Percentiles rank a stretch among this genome's conserved stretches.
Conservation (phyloP, 768 basidiomycete genomes). For the Collybia mongolica region DNA sequence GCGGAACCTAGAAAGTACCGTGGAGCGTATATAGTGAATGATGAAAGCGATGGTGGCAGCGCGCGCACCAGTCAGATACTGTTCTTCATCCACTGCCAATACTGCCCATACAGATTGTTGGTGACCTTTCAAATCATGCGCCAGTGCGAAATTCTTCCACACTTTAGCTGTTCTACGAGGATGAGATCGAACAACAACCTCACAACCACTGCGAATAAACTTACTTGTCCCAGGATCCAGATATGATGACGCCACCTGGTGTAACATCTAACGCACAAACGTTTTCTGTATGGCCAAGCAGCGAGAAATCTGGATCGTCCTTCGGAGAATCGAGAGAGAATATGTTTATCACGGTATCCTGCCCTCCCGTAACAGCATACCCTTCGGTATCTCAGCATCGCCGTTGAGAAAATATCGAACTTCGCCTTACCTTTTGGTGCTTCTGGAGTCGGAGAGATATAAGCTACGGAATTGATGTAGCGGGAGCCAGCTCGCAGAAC, state of each 20-base stretch:
- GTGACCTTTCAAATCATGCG: constrained; percentile 80
- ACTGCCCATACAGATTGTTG: constrained; percentile 95
- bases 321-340: constrained; percentile 59
- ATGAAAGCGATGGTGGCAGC: not conserved
- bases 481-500: constrained; percentile 65
- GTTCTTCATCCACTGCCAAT: constrained; percentile 70
- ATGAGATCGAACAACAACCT: not conserved
- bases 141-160: constrained; percentile 77
- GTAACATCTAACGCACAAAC: constrained; percentile 82
- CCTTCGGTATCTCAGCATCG: constrained; percentile 46
- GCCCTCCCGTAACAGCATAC: constrained; percentile 83
- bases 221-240: constrained; percentile 97
- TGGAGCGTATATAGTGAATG: constrained; percentile 1
- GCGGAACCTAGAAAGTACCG: constrained; percentile 68
- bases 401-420: constrained; percentile 12
- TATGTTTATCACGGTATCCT: constrained; percentile 85
- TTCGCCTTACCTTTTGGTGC: constrained; percentile 63
- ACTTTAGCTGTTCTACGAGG: constrained; percentile 83
- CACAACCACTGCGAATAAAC: constrained; percentile 18
- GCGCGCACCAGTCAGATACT: constrained; percentile 77
- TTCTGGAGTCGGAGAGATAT: constrained; percentile 65
- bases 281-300: constrained; percentile 89
- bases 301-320: constrained; percentile 76
- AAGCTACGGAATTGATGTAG: constrained; percentile 81
- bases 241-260: constrained; percentile 73